Base-by-base conservation (phyloP, 768 basidiomycete genomes). In the Boletus edulis region DNA sequence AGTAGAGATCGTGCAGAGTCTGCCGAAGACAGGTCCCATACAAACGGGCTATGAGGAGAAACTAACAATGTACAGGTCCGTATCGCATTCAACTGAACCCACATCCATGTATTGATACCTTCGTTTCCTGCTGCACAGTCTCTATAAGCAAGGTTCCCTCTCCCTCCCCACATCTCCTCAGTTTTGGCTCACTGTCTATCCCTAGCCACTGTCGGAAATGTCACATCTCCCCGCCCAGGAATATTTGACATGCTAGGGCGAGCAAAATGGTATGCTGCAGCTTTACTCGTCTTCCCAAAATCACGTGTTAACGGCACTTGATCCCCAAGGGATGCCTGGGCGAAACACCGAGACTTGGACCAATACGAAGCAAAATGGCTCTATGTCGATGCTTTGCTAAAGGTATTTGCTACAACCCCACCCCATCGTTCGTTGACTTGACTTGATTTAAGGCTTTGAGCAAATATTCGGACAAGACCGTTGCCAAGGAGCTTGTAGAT, bases 11-110 rank as follows among this genome's bases (percentile, higher is more conserved):
- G 87, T 97, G 5, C 95, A 98, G 69, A 75, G 89, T 54, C 76
- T 97, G 32, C 94, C 95, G 1, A 96, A 96, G 78, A 91, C 85
- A 11, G 94, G 95, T 1, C 93, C 94, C 31, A 94, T 98, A 64
- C 94, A 97, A 70, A 97, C 94, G 0, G 90, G 84, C 59, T 97
- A 98, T 67, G 94, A 97, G 61, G 94, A 96, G 69, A 98, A 98
- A 70, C 75, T 98, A 14, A 82, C 84, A 12, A 92, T 98, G 84
- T 98, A 98, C 68, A 91, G 91, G 88, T 87, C 57, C 34, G 80
- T 67, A 31, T 45, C 29, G 50, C 35, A 11, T 35, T 52, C 29
- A n/a, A 11, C 20, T 27, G 3, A 38, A 22, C 11, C 18, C 40
- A 35, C 22, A 15, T 31, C 46, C 53, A 14, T 41, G 15, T 44